A percentile compares a stretch with the other conserved stretches of the same genome.
Conservation (phyloP, 1,284 basidiomycete species). For the Ceratobasidium papillatum region DNA sequence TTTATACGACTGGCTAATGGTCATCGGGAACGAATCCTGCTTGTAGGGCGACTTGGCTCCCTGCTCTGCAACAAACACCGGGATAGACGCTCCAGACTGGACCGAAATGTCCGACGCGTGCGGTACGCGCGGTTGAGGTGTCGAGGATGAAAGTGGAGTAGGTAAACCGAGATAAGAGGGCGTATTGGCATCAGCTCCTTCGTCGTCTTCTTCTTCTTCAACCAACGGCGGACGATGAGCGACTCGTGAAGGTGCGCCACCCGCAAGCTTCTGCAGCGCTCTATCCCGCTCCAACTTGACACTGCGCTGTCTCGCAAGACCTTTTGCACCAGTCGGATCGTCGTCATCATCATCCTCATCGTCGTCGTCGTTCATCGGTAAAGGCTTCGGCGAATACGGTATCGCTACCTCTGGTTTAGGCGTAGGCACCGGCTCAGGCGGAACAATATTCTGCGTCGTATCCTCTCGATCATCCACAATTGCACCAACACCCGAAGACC, state of each 20-base stretch:
- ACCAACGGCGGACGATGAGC: slow-evolving; percentile 55
- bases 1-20: slow-evolving; percentile 65
- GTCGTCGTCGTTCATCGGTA: slow-evolving; percentile 13
- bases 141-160: slow-evolving; percentile 53
- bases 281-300: slow-evolving; percentile 26
- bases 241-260: slow-evolving; percentile 5
- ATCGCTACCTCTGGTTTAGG: slow-evolving; percentile 12
- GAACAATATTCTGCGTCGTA: slow-evolving; percentile 9
- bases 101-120: slow-evolving; percentile 43
- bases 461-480: slow-evolving; percentile 46
- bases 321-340: slow-evolving; percentile 9
- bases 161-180: slow-evolving; percentile 54
- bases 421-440: not conserved
- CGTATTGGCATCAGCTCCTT: slow-evolving; percentile 57
- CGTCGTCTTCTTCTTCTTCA: slow-evolving; percentile 66
- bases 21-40: slow-evolving; percentile 62
- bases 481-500: not conserved
- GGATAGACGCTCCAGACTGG: slow-evolving; percentile 46
- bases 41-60: slow-evolving; percentile 59
- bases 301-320: slow-evolving; percentile 21
- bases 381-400: not conserved
- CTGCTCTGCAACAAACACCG: slow-evolving; percentile 58
- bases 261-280: slow-evolving; percentile 29
- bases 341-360: slow-evolving; percentile 29
- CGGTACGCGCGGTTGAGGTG: slow-evolving; percentile 48